Conservation (phyloP, 2,329 filamentous ascomycete genomes). For the Talaromyces sp. region DNA sequence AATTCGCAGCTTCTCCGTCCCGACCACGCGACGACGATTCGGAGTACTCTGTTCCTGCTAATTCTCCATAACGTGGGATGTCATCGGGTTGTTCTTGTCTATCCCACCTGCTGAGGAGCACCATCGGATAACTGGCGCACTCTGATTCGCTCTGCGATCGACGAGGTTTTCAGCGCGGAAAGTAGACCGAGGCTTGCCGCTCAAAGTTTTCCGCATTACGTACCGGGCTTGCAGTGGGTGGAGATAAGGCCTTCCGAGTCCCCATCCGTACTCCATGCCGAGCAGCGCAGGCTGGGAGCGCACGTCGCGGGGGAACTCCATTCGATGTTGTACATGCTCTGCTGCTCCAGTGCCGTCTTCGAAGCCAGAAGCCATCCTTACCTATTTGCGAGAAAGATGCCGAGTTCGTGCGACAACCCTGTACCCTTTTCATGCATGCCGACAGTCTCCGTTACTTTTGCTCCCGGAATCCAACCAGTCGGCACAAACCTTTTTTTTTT, state of each 20-base stretch:
- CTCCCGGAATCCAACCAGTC: not conserved
- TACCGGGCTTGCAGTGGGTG: not conserved
- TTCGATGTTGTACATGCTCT: not conserved
- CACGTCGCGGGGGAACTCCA: too few species aligned
- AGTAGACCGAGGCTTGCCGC: not conserved
- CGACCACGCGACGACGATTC: not conserved
- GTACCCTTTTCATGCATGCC: not conserved
- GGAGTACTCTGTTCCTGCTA: not conserved
- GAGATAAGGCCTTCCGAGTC: not conserved
- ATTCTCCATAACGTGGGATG: not conserved
- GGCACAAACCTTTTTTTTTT: not conserved
- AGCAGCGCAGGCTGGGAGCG: not conserved
- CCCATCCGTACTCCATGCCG: not conserved
- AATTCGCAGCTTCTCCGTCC: too few species aligned
- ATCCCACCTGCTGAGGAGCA: not conserved
- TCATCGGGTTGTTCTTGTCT: not conserved
- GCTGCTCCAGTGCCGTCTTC: not conserved
- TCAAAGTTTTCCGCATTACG: not conserved
- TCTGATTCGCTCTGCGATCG: not conserved
- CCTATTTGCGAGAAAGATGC: not conserved
- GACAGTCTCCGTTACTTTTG: not conserved
- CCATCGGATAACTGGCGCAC: not conserved
- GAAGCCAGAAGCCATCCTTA: not conserved
- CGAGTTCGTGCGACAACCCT: not conserved
- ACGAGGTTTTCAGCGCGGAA: not conserved